Evolutionary conservation across 805 yeast genomes (phyloP).

Genomic region (Candida rishiriensis): DNA sequence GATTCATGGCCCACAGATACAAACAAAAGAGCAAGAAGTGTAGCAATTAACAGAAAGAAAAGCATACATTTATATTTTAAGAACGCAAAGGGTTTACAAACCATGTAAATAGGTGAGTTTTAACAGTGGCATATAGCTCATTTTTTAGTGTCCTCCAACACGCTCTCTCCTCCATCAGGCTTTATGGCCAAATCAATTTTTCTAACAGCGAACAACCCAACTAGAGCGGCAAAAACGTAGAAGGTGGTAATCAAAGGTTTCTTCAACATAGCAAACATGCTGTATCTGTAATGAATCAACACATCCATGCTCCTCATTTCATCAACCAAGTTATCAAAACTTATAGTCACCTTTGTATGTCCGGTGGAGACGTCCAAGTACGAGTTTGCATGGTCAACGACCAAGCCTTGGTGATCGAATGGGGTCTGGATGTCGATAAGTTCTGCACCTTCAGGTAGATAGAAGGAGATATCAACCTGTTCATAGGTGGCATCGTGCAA

Average conservation of each 20-base stretch:
- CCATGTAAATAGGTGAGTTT: neutral
- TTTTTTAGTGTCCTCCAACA: too few relatives aligned
- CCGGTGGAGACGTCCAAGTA: constrained; percentile 75
- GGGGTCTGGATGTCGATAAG: constrained; percentile 55
- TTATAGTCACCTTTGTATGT: constrained; percentile 66
- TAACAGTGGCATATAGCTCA: too few relatives aligned
- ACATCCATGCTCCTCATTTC: constrained; percentile 56
- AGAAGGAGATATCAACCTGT: constrained; percentile 52
- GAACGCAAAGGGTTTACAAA: neutral
- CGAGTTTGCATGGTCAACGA: constrained; percentile 34
- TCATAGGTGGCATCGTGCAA: constrained; percentile 66
- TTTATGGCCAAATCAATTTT: constrained; percentile 38
- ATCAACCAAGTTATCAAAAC: constrained; percentile 61
- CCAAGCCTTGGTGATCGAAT: constrained; percentile 33
- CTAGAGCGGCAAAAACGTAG: constrained; percentile 55
- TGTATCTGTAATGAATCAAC: constrained; percentile 58
- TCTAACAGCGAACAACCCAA: constrained; percentile 46
- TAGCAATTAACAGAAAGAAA: neutral
- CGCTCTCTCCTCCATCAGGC: constrained; percentile 6
- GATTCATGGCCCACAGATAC: too few relatives aligned
- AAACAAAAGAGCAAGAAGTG: too few relatives aligned
- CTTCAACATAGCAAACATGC: constrained; percentile 44
- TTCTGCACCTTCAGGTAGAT: constrained; percentile 84
- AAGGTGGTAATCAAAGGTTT: constrained; percentile 68
- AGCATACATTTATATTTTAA: neutral